phyloP scores from a whole-genome alignment of 192 early-diverging fungal genomes.

The Podila clonocystis region DNA sequence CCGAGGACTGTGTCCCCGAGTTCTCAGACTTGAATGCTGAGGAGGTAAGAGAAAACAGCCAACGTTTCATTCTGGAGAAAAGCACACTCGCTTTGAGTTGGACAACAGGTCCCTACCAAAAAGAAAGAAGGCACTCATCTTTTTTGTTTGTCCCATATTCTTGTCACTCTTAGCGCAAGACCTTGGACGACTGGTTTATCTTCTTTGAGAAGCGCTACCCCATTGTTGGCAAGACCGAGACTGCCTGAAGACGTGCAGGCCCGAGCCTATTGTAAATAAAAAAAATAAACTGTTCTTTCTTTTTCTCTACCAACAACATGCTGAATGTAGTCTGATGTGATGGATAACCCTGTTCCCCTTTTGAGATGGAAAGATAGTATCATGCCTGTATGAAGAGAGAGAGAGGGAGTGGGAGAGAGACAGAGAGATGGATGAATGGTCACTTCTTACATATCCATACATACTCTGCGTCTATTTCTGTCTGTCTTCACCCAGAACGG shows the following conservation, averaged over 20 bases:
- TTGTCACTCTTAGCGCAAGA: conserved; percentile 53
- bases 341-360: too few relatives aligned
- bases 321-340: too few relatives aligned
- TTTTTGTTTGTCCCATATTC: background rate
- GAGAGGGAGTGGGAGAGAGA: too few relatives aligned
- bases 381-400: too few relatives aligned
- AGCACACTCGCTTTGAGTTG: background rate
- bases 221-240: conserved; percentile 60
- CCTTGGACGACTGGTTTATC: conserved; percentile 70
- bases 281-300: background rate
- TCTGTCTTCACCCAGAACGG: too few relatives aligned
- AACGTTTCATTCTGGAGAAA: conserved; percentile 1
- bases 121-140: too few relatives aligned
- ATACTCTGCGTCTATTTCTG: too few relatives aligned
- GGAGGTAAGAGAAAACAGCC: conserved; percentile 53
- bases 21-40: conserved; percentile 67
- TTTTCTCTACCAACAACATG: background rate
- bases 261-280: conserved; percentile 7
- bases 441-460: too few relatives aligned
- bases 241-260: too few relatives aligned
- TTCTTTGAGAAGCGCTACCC: conserved; percentile 73
- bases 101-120: background rate
- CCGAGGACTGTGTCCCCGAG: conserved; percentile 77
- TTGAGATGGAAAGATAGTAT: too few relatives aligned
- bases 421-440: too few relatives aligned